Base-by-base conservation (phyloP, 345 rosid genomes). In the Pistacia integerrima region DNA sequence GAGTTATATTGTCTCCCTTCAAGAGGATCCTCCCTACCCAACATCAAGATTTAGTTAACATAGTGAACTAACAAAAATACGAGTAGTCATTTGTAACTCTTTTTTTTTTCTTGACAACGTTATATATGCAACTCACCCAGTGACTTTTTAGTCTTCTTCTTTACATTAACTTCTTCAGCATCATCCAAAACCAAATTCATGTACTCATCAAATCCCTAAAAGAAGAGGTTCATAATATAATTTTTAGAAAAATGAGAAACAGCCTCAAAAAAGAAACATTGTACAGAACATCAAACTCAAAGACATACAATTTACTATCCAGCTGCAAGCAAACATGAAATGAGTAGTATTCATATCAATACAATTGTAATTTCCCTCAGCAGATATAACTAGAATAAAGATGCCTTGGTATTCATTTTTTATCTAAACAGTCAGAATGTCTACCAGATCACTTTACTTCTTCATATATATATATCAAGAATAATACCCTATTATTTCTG, bases 101-200 rank as follows among this genome's bases (percentile, higher is more conserved):
- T 25, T 8, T 5, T 5, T 41, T 41, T 41, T 41, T 41, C 44
- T 6, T 41, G 7, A 41, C 44, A 41, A 41, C 1, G 14, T 52
- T 12, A 12, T 12, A 12, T 54, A 74, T 33, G 61, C 3, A 18
- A 80, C 78, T 81, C 70, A 91, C 97, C 98, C 46, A 94, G 82
- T 61, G 93, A 75, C 84, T 95, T 93, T 80, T 91, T 90, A 38
- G 84, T 93, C 81, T 90, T 95, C 70, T 90, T 93, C 89, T 95
- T 95, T 77, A 95, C 58, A 61, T 81, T 88, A 75, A 92, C 97
- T 87, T 95, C 97, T 79, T 95, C 98, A 36, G 99, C 98, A 38
- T 93, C 99, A 33, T 93, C 98, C 75, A 93, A 83, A 49, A 95
- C 97, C 72, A 95, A 81, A 77, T 95, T 93, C 99, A 95, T 95